Evolutionary conservation across 345 rosid species (phyloP).

Genomic region (Boechera divaricarpa): DNA sequence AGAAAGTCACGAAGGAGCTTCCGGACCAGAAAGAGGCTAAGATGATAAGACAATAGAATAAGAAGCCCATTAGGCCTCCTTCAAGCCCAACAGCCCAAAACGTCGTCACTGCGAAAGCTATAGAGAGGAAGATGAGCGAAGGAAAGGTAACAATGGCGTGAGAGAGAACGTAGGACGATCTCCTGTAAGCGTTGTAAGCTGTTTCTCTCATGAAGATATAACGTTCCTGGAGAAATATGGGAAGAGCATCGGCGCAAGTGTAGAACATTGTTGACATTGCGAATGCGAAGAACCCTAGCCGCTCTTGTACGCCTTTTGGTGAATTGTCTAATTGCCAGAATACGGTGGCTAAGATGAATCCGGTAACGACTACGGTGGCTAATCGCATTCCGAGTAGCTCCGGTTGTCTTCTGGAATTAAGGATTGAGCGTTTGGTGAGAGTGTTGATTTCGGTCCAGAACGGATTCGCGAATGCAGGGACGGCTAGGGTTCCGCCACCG

Average conservation of each 20-base stretch:
- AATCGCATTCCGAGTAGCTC: conserved; percentile 39
- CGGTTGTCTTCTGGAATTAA: conserved; percentile 41
- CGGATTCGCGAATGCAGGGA: conserved; percentile 40
- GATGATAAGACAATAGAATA: conserved; percentile 62
- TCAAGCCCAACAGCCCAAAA: conserved; percentile 78
- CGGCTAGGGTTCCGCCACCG: conserved; percentile 29
- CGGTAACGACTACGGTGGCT: conserved; percentile 47
- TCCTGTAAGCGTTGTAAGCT: conserved; percentile 56
- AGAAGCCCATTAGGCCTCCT: conserved; percentile 70
- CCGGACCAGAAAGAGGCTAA: conserved; percentile 88
- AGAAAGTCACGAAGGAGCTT: conserved; percentile 80
- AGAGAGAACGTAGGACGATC: conserved; percentile 85
- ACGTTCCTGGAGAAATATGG: conserved; percentile 60
- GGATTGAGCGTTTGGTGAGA: conserved; percentile 43
- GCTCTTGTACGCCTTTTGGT: conserved; percentile 49
- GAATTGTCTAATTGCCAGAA: conserved; percentile 58
- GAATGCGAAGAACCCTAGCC: conserved; percentile 58
- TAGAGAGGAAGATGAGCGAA: conserved; percentile 63
- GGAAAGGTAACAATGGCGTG: conserved; percentile 71
- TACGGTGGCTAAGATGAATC: conserved; percentile 62
- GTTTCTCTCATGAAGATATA: conserved; percentile 87
- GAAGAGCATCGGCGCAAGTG: conserved; percentile 55
- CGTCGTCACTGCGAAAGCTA: conserved; percentile 69
- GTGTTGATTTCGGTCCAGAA: conserved; percentile 37
- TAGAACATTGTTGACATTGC: conserved; percentile 55